Evolutionary conservation across 1,284 basidiomycete genomes (phyloP).

Genomic region (Athelia sp.): DNA sequence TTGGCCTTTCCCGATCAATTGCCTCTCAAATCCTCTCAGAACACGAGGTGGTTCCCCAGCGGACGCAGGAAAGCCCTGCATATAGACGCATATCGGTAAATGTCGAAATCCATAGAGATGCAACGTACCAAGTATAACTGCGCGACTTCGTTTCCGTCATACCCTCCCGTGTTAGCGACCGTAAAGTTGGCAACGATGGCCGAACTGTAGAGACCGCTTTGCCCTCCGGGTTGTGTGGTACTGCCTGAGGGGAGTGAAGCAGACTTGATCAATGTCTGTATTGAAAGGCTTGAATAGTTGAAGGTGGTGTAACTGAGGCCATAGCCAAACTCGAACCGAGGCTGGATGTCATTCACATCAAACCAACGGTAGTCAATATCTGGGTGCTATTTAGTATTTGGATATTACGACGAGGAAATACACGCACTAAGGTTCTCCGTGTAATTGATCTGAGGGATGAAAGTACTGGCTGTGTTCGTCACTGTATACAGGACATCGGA

Average conservation of each 20-base stretch:
- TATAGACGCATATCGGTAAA: neutral
- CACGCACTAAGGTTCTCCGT: conserved; percentile 29
- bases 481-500: conserved; percentile 24
- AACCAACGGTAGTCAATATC: conserved; percentile 69
- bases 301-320: conserved; percentile 80
- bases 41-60: conserved; percentile 37
- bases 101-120: neutral
- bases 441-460: conserved; percentile 32
- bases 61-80: conserved; percentile 35
- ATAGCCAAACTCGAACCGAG: conserved; percentile 72
- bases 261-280: conserved; percentile 27
- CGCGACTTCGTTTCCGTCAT: conserved; percentile 49
- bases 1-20: conserved; percentile 30
- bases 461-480: conserved; percentile 7
- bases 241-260: conserved; percentile 11
- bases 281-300: conserved; percentile 46
- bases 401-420: neutral
- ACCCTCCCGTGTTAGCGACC: conserved; percentile 44
- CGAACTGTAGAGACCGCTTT: conserved; percentile 11
- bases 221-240: conserved; percentile 7
- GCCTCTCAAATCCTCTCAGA: conserved; percentile 40
- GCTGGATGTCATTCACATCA: conserved; percentile 47
- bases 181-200: conserved; percentile 38
- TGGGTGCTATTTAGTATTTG: conserved; percentile 23
- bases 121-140: conserved; percentile 44